Conservation (phyloP, 2,329 filamentous ascomycete species). For the Aspergillus sergii region DNA sequence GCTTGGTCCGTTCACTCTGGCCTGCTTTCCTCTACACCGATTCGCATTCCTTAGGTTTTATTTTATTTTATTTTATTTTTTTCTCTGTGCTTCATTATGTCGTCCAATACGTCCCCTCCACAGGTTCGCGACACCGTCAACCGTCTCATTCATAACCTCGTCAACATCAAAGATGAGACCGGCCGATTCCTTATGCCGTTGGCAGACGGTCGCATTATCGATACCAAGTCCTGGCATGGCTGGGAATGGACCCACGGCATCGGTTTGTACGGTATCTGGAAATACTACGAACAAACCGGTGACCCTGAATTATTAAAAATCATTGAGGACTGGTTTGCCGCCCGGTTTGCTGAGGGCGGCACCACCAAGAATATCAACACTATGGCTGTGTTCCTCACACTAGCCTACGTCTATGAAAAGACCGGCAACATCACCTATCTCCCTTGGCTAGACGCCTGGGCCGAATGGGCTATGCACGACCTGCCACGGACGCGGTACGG, state of each 20-base stretch:
- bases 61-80: too few relatives aligned
- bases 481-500: conserved; percentile 71
- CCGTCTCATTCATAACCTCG: conserved; percentile 70
- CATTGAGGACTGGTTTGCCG: conserved; percentile 73
- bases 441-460: conserved; percentile 79
- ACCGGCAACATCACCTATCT: conserved; percentile 69
- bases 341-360: conserved; percentile 67
- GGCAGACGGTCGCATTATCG: conserved; percentile 73
- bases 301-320: conserved; percentile 62
- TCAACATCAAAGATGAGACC: conserved; percentile 76
- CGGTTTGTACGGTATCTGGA: conserved; percentile 78
- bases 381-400: conserved; percentile 75
- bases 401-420: conserved; percentile 77
- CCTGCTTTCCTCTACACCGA: neutral
- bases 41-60: too few relatives aligned
- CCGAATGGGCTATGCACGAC: conserved; percentile 79
- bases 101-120: conserved; percentile 24
- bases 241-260: conserved; percentile 86
- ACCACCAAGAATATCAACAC: conserved; percentile 88
- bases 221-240: conserved; percentile 75
- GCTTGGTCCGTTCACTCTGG: neutral
- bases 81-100: conserved; percentile 19
- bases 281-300: conserved; percentile 75
- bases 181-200: conserved; percentile 74
- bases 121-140: conserved; percentile 61